Percentiles rank a stretch among this genome's conserved stretches.
These are phyloP conservation scores for Bertia moriformis DNA, from an alignment of 2,329 filamentous ascomycete species.

Conservation along the genomic window DNA sequence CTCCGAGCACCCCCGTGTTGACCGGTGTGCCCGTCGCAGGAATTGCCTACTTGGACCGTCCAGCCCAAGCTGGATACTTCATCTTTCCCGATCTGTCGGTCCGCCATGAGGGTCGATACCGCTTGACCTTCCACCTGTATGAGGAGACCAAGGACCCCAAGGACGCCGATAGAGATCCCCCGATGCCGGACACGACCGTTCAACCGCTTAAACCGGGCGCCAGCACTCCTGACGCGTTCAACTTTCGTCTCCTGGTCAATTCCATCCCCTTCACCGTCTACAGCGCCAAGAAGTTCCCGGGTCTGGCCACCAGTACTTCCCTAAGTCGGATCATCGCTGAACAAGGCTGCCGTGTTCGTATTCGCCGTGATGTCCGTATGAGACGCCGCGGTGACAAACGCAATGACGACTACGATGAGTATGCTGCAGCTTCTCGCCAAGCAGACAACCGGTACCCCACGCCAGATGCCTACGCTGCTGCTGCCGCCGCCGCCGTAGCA, in stretches of 20 bases:
- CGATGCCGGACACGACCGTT: constrained; percentile 10
- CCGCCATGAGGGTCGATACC: constrained; percentile 83
- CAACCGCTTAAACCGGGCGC: constrained; percentile 13
- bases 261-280: constrained; percentile 76
- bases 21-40: constrained; percentile 90
- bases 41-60: constrained; percentile 89
- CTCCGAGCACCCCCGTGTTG: constrained; percentile 65
- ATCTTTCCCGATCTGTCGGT: constrained; percentile 95
- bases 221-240: constrained; percentile 30
- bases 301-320: constrained; percentile 73
- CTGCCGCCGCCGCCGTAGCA: too few species aligned
- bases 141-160: constrained; percentile 79
- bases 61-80: constrained; percentile 71
- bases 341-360: constrained; percentile 90
- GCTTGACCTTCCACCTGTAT: constrained; percentile 82
- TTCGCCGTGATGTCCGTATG: constrained; percentile 86
- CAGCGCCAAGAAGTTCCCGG: constrained; percentile 97
- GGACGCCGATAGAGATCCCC: constrained; percentile 51
- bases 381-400: constrained; percentile 65
- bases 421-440: neutral
- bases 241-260: constrained; percentile 81
- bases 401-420: constrained; percentile 22
- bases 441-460: neutral
- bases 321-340: constrained; percentile 86
- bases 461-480: constrained; percentile 7